Percentiles rank a stretch among this genome's conserved stretches.
These are phyloP conservation scores for Lasiodiplodia theobromae DNA, from an alignment of 2,329 filamentous ascomycete species.

Conservation along the genomic window DNA sequence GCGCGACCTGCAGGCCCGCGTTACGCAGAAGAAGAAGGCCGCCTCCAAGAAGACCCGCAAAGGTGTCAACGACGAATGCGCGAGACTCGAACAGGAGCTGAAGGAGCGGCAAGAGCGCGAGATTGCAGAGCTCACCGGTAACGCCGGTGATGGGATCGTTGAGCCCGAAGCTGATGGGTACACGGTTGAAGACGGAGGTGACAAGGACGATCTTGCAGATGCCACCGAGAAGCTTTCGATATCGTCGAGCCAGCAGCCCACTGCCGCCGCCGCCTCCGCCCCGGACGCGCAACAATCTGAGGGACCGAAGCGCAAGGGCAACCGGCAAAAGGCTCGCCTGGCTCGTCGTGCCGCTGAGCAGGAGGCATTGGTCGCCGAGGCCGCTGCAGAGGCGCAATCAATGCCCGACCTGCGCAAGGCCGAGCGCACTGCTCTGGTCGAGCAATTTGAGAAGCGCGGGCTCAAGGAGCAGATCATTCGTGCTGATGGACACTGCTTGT, in stretches of 20 bases:
- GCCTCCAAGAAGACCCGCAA: slow-evolving; percentile 82
- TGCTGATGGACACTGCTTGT: slow-evolving; percentile 94
- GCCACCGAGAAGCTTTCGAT: slow-evolving; percentile 33
- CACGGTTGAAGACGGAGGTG: slow-evolving; percentile 1
- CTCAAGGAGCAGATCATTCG: slow-evolving; percentile 80
- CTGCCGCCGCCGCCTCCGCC: background rate
- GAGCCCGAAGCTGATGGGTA: slow-evolving; percentile 9
- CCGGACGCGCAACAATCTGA: slow-evolving; percentile 25
- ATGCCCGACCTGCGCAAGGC: slow-evolving; percentile 48
- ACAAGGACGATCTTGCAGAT: slow-evolving; percentile 30
- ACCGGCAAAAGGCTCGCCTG: slow-evolving; percentile 88
- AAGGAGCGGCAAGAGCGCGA: slow-evolving; percentile 62
- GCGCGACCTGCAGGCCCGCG: slow-evolving; percentile 81
- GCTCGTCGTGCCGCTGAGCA: slow-evolving; percentile 88
- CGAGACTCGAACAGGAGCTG: slow-evolving; percentile 62
- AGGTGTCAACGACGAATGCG: slow-evolving; percentile 68
- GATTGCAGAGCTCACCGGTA: slow-evolving; percentile 50
- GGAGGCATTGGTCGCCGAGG: slow-evolving; percentile 71
- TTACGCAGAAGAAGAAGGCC: slow-evolving; percentile 96
- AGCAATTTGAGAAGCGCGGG: slow-evolving; percentile 67
- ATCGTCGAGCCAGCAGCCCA: slow-evolving; percentile 25
- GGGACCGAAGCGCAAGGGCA: slow-evolving; percentile 71
- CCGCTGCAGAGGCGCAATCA: slow-evolving; percentile 73
- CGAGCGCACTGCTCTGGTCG: slow-evolving; percentile 67
- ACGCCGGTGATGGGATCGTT: slow-evolving; percentile 41